These are phyloP conservation scores for Arthrocladium fulminans DNA, from an alignment of 2,329 filamentous ascomycete genomes.

Conservation along the genomic window DNA sequence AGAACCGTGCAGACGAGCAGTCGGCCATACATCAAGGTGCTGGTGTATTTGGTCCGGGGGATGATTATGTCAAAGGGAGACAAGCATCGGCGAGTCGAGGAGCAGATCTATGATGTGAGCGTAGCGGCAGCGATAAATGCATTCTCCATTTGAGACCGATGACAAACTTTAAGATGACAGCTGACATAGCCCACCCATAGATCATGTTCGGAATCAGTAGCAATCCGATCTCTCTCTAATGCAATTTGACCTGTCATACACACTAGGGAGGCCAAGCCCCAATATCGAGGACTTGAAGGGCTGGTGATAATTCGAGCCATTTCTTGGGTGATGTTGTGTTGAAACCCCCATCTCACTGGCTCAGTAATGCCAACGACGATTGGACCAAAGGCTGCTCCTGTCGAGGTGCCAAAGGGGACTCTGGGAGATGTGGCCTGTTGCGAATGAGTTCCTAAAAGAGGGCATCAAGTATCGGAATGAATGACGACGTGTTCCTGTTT, in stretches of 20 bases:
- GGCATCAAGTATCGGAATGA: slow-evolving; percentile 52
- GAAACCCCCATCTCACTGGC: slow-evolving; percentile 65
- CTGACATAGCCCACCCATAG: slow-evolving; percentile 52
- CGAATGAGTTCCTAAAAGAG: slow-evolving; percentile 52
- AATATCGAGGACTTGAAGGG: slow-evolving; percentile 84
- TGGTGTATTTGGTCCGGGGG: slow-evolving; percentile 40
- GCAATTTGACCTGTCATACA: slow-evolving; percentile 46
- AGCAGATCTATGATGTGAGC: slow-evolving; percentile 48
- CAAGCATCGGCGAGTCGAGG: slow-evolving; percentile 48
- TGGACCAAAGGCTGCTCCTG: slow-evolving; percentile 81
- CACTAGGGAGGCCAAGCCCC: slow-evolving; percentile 83
- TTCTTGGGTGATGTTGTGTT: slow-evolving; percentile 78
- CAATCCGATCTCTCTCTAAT: slow-evolving; percentile 44
- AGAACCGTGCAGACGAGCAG: slow-evolving; percentile 41
- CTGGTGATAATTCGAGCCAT: slow-evolving; percentile 84
- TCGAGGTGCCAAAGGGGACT: slow-evolving; percentile 62
- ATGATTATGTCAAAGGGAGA: slow-evolving; percentile 50
- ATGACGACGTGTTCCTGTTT: slow-evolving; percentile 46
- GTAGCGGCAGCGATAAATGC: slow-evolving; percentile 47
- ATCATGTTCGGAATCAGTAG: slow-evolving; percentile 46
- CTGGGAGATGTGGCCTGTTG: slow-evolving; percentile 51
- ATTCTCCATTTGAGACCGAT: slow-evolving; percentile 40
- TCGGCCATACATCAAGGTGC: slow-evolving; percentile 30
- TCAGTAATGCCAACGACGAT: slow-evolving; percentile 74
- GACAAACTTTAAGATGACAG: slow-evolving; percentile 38